Evolutionary conservation across 805 yeast species (phyloP), one percentile per base, ranked within the genome.

Genomic region (Pichia cabralensis): DNA sequence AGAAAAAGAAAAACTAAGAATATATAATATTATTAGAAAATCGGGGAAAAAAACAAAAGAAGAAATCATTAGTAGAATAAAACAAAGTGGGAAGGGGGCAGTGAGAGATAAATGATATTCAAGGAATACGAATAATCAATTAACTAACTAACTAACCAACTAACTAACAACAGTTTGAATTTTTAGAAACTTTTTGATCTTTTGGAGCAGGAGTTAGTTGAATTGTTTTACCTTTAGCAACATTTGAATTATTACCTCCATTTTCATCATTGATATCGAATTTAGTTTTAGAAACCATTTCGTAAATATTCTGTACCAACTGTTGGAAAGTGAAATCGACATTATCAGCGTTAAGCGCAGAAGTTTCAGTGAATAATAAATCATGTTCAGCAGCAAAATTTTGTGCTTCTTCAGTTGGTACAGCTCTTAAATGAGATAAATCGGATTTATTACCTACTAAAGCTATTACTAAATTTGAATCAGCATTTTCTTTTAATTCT

Each of bases 391-490:
- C 74, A 26, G 96, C 95, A 63, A 88, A 88, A 53, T 80, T 82
- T 61, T 79, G 81, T 40, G 97, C 98, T 62, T 92, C 98, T 39
- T 92, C 97, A 22, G 96, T 88, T 40, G 97, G 95, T 15, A 92
- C 95, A 0, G 96, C 96, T 53, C 98, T 76, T 53, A 86, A 67
- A 60, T 89, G 96, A 47, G 79, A 83, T 56, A 86, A 68, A 66
- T 88, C 96, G 22, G 83, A 74, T 60, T 88, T 88, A 63, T 86
- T 88, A 50, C 95, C 96, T 44, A 86, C 92, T 46, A 88, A 68
- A 39, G 89, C 96, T 50, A 89, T 86, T 41, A 89, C 95, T 43
- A 92, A 89, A 61, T 89, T 89, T 41, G 94, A 86, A 61, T 88
- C 83, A 28, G 92, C 97, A 64, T 92, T 79, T 64, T 81, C 85